Conservation (phyloP, 164 flowering plant genomes). For the Stephania japonica region DNA sequence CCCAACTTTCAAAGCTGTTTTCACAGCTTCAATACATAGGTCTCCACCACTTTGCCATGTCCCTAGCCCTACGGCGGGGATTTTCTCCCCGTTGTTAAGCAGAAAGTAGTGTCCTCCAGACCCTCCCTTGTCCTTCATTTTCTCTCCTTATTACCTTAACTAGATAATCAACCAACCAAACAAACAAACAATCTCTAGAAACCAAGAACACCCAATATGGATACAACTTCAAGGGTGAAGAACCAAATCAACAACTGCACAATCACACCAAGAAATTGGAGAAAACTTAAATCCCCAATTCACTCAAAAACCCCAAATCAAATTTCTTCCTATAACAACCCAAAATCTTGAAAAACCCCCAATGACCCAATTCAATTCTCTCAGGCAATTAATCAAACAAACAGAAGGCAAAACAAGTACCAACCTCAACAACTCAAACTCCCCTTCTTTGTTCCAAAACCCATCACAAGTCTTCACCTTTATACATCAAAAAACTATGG, state of each 20-base stretch:
- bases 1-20: constrained; percentile 48
- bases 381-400: neutral
- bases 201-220: neutral
- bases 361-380: too few species aligned
- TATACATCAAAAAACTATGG: neutral
- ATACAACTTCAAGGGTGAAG: neutral
- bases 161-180: neutral
- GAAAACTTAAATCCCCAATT: constrained; percentile 3
- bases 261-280: constrained; percentile 1
- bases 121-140: constrained; percentile 29
- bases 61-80: constrained; percentile 67
- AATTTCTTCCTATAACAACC: neutral
- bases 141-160: neutral
- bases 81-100: constrained; percentile 52
- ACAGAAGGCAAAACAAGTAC: neutral
- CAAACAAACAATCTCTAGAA: neutral
- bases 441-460: neutral
- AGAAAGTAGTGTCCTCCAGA: constrained; percentile 29
- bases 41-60: constrained; percentile 80
- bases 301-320: neutral
- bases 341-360: neutral
- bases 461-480: neutral
- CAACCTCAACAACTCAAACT: neutral
- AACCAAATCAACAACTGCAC: neutral
- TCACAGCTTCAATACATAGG: constrained; percentile 55